phyloP scores from a whole-genome alignment of 805 yeast genomes.

The Wickerhamomyces subpelliculosus region DNA sequence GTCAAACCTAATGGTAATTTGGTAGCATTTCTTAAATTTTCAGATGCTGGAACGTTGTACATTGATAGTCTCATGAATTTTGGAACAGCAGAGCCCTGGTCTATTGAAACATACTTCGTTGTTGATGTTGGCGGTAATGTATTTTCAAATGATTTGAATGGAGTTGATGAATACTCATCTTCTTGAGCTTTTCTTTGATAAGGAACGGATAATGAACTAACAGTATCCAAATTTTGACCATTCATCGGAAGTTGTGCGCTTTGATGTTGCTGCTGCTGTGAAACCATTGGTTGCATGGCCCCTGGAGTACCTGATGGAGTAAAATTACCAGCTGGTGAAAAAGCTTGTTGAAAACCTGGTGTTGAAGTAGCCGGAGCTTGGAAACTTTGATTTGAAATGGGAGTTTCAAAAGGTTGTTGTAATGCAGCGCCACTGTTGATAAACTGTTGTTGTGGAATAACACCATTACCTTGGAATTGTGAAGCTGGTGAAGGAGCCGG shows the following conservation, averaged over 20 bases:
- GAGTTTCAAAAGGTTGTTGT: neutral
- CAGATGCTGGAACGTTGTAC: constrained; percentile 77
- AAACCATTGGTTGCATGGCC: too few relatives aligned
- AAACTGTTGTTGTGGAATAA: too few relatives aligned
- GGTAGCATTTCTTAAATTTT: constrained; percentile 59
- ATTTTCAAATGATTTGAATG: constrained; percentile 68
- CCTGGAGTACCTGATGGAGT: neutral
- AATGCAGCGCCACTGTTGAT: constrained; percentile 1
- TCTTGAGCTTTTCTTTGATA: constrained; percentile 10
- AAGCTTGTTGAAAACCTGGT: neutral
- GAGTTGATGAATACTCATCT: constrained; percentile 18
- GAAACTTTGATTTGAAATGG: neutral
- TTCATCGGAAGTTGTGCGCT: too few relatives aligned
- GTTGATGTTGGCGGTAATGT: constrained; percentile 74
- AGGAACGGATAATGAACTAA: constrained; percentile 14
- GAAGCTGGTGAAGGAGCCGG: constrained; percentile 1
- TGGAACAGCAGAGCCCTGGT: constrained; percentile 84
- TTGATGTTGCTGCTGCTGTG: too few relatives aligned
- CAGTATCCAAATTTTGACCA: neutral
- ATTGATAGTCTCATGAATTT: constrained; percentile 69
- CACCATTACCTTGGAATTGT: constrained; percentile 5
- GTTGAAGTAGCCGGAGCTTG: neutral
- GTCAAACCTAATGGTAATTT: constrained; percentile 78
- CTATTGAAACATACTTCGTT: constrained; percentile 60
- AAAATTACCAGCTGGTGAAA: neutral